These are phyloP conservation scores for Stephania japonica DNA, from an alignment of 164 flowering plant genomes.

Conservation along the genomic window DNA sequence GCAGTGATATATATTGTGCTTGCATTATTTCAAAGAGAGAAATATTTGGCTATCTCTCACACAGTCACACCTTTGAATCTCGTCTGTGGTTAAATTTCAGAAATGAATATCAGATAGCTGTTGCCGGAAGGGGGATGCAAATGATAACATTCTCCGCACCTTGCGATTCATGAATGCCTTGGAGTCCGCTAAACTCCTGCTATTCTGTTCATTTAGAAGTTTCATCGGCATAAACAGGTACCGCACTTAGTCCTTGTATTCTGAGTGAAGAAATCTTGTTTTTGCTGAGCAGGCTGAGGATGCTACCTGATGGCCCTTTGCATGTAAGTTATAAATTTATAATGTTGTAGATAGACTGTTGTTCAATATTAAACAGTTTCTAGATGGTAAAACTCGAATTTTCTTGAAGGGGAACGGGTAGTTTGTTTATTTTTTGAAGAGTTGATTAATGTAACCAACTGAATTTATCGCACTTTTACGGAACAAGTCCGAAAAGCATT, in stretches of 20 bases:
- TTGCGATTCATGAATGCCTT: slow-evolving; percentile 4
- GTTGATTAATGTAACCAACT: not conserved
- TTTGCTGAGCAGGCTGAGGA: not conserved
- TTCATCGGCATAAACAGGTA: not conserved
- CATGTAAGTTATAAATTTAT: not conserved
- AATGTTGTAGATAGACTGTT: not conserved
- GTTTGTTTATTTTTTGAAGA: not conserved
- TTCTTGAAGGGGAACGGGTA: not conserved
- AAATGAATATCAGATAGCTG: slow-evolving; percentile 70
- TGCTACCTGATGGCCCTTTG: not conserved
- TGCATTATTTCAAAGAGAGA: not conserved
- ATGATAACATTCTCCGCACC: slow-evolving; percentile 55
- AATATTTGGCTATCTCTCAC: not conserved
- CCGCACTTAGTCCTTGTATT: not conserved
- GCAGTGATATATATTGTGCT: not conserved
- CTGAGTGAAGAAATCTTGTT: not conserved
- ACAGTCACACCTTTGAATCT: not conserved
- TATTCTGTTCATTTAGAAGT: not conserved
- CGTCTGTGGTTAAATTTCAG: slow-evolving; percentile 29
- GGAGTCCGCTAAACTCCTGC: slow-evolving; percentile 7
- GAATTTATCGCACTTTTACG: not conserved
- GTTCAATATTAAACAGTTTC: not conserved
- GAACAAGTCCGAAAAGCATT: not conserved
- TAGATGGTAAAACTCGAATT: not conserved
- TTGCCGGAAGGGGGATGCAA: slow-evolving; percentile 99